phyloP scores from a whole-genome alignment of 148 eudicot genomes.

The Polygonum maritimum region DNA sequence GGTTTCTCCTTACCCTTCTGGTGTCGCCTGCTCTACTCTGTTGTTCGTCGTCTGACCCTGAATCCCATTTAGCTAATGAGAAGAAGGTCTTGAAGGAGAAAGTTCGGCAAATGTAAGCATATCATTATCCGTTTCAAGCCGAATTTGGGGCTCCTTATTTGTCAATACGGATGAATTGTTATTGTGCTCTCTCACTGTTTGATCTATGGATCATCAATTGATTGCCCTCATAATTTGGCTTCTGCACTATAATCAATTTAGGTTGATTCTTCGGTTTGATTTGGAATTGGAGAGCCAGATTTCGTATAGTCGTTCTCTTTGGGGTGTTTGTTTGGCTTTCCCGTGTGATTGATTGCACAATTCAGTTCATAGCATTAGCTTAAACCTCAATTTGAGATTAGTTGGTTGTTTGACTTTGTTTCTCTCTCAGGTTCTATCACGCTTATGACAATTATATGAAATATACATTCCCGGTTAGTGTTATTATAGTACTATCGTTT shows the following conservation, averaged over 20 bases:
- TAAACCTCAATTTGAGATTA: not conserved
- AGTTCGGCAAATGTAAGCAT: constrained; percentile 69
- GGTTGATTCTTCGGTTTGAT: not conserved
- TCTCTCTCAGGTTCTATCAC: constrained; percentile 86
- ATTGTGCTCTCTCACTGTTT: not conserved
- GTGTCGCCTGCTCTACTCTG: constrained; percentile 33
- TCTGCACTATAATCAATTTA: too few species aligned
- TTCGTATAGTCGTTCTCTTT: not conserved
- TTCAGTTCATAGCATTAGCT: not conserved
- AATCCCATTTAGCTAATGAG: constrained; percentile 41
- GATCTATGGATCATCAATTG: not conserved
- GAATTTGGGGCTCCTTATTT: not conserved
- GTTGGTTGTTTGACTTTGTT: not conserved
- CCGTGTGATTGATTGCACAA: not conserved
- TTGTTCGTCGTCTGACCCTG: constrained; percentile 28
- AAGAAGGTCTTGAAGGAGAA: constrained; percentile 65
- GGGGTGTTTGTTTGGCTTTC: too few species aligned
- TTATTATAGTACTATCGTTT: not conserved
- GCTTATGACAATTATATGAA: constrained; percentile 93
- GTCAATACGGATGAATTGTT: not conserved
- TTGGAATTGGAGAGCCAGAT: not conserved
- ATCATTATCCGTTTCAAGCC: not conserved
- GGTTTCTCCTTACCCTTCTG: constrained; percentile 40
- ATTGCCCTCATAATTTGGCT: not conserved
- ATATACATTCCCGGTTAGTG: constrained; percentile 91